phyloP scores from a whole-genome alignment of 441 rosid species.

The Corymbia calophylla region DNA sequence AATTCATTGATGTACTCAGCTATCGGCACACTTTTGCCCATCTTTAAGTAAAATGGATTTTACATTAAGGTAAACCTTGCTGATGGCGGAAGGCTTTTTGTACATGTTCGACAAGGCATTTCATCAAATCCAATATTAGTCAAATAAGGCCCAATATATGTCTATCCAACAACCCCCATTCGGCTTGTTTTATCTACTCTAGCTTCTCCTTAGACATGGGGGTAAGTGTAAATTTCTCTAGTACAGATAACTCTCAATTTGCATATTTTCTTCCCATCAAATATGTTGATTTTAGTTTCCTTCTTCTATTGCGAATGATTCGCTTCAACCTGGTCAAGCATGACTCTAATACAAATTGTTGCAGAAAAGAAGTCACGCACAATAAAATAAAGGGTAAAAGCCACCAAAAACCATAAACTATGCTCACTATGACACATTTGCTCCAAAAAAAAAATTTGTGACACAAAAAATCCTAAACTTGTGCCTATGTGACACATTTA shows the following conservation, averaged over 20 bases:
- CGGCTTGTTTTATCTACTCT: not conserved
- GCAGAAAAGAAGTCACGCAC: fast-evolving
- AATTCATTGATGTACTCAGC: not conserved
- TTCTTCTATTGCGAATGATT: not conserved
- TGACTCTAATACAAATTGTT: not conserved
- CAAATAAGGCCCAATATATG: not conserved
- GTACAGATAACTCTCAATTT: not conserved
- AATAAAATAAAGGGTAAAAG: too few species aligned
- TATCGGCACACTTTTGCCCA: not conserved
- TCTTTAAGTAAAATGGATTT: not conserved
- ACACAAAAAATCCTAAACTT: too few species aligned
- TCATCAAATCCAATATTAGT: not conserved
- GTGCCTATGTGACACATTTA: too few species aligned
- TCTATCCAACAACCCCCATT: not conserved
- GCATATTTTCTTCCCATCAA: not conserved
- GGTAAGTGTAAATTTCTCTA: not conserved
- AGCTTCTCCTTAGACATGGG: not conserved
- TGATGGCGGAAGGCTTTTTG: not conserved
- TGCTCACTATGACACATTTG: too few species aligned
- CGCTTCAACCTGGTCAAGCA: not conserved
- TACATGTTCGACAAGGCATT: not conserved
- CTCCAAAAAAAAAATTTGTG: too few species aligned
- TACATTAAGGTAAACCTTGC: not conserved
- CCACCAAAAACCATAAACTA: too few species aligned
- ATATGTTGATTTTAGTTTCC: not conserved